Base-by-base conservation (phyloP, 805 yeast genomes). In the Metschnikowia orientalis region DNA sequence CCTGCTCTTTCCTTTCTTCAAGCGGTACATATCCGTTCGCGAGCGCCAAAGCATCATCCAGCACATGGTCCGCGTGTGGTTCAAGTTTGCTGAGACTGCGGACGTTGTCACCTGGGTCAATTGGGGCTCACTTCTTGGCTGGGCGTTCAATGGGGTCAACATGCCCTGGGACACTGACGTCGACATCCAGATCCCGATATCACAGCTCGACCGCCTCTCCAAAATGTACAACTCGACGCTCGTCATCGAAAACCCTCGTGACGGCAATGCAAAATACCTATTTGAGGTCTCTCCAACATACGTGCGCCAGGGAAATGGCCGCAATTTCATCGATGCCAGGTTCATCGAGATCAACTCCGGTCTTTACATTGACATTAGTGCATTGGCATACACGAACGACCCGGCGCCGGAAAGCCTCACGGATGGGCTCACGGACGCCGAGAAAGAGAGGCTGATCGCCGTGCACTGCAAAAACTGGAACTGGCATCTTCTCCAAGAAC, bases 381-480 rank as follows among this genome's bases (percentile, higher is more conserved):
- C 39, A 6, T 30, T 44, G 23, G 27, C 48, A 2, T 42, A 37
- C 28, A 39, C 48, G 2, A 26, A 18, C 8, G 35, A 38, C 28
- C 34, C 22, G 21, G 31, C 45, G 3, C 45, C 48, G 4, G 22
- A 26, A 5, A 22, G 30, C 8, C 14, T 36, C 12, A 13, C 27
- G 5, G 28, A 28, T 8, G 23, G 35, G 15, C 14, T 34, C 10
- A 12, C 28, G 13, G 34, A 38, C 8, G 29, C 25, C 4, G 28
- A 31, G 16, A 30, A 28, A 15, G 17, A 23, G 8, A 22, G 13
- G 14, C 28, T 53, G 10, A 50, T 51, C 35, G 43, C 52, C 12
- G 63, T 61, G 10, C 61, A 61, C 37, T 62, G 68, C 47, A 62
- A 62, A 32, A 49, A 61, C 40, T 62, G 61, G 58, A 60, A 62